Percentiles rank a stretch among this genome's conserved stretches.
Conservation (phyloP, 495 filamentous ascomycete species). For the Daldinia grandis region DNA sequence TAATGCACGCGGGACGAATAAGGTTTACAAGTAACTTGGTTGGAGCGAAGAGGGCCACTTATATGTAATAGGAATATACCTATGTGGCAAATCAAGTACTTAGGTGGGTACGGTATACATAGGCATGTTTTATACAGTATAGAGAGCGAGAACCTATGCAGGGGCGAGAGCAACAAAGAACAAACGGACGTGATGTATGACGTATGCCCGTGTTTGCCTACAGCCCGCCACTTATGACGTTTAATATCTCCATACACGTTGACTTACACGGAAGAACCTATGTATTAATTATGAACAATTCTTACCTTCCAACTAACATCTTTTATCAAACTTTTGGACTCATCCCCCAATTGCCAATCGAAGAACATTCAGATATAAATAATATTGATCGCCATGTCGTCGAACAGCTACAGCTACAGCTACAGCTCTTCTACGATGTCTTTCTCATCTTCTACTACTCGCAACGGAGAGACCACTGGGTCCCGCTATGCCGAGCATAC, state of each 20-base stretch:
- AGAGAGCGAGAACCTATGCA: not conserved
- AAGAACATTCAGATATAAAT: not conserved
- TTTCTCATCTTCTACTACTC: conserved; percentile 29
- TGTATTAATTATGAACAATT: not conserved
- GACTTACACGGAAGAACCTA: not conserved
- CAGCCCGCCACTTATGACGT: not conserved
- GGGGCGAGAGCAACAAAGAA: not conserved
- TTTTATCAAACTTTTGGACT: not conserved
- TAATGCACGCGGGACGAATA: not conserved
- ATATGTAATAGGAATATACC: not conserved
- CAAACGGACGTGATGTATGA: not conserved
- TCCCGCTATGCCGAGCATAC: conserved; percentile 28
- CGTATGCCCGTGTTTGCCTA: not conserved
- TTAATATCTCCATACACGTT: not conserved
- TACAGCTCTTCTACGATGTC: conserved; percentile 30
- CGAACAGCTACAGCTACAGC: conserved; percentile 22
- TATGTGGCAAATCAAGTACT: not conserved
- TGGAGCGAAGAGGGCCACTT: not conserved
- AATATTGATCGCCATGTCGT: conserved; percentile 16
- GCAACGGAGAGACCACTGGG: conserved; percentile 31
- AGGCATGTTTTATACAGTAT: not conserved
- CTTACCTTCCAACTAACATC: not conserved
- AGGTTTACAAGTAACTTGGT: not conserved
- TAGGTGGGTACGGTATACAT: not conserved
- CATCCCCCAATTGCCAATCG: not conserved